A percentile compares a stretch with the other conserved stretches of the same genome.
phyloP scores from a whole-genome alignment of 257 asterid genomes.

The Solanum chiquidenum region DNA sequence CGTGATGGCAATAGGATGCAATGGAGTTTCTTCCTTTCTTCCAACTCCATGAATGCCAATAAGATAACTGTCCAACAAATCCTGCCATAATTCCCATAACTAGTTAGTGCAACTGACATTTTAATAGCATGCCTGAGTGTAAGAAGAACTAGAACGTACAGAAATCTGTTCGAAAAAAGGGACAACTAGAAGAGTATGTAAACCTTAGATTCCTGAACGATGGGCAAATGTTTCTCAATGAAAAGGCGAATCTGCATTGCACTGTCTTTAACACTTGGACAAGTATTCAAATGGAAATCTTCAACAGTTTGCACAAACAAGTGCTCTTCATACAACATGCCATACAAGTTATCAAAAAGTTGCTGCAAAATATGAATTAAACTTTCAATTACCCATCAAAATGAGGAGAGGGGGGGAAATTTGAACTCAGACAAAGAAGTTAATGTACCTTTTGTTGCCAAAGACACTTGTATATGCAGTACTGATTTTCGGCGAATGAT shows the following conservation, averaged over 20 bases:
- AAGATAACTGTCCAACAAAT: slow-evolving; percentile 53
- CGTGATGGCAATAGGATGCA: slow-evolving; percentile 68
- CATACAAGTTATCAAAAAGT: slow-evolving; percentile 58
- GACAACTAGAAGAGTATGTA: not conserved
- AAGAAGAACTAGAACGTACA: not conserved
- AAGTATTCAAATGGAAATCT: slow-evolving; percentile 50
- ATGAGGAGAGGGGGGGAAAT: not conserved
- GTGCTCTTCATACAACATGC: slow-evolving; percentile 48
- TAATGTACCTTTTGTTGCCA: slow-evolving; percentile 80
- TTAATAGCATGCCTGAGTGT: not conserved
- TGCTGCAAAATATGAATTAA: slow-evolving; percentile 44
- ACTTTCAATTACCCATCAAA: not conserved
- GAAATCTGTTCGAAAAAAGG: not conserved
- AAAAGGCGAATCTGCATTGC: slow-evolving; percentile 35
- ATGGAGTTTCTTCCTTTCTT: slow-evolving; percentile 14
- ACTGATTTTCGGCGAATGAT: slow-evolving; percentile 34
- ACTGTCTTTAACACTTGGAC: slow-evolving; percentile 40
- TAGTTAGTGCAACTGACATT: not conserved
- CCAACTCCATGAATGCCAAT: slow-evolving; percentile 44
- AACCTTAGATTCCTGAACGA: slow-evolving; percentile 70
- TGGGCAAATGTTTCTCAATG: slow-evolving; percentile 38
- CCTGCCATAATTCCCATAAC: slow-evolving; percentile 29
- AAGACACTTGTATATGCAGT: slow-evolving; percentile 52
- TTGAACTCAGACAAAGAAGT: not conserved
- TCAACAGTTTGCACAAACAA: slow-evolving; percentile 48